Evolutionary conservation across 2,329 filamentous ascomycete species (phyloP).

Genomic region (Botrytis elliptica): DNA sequence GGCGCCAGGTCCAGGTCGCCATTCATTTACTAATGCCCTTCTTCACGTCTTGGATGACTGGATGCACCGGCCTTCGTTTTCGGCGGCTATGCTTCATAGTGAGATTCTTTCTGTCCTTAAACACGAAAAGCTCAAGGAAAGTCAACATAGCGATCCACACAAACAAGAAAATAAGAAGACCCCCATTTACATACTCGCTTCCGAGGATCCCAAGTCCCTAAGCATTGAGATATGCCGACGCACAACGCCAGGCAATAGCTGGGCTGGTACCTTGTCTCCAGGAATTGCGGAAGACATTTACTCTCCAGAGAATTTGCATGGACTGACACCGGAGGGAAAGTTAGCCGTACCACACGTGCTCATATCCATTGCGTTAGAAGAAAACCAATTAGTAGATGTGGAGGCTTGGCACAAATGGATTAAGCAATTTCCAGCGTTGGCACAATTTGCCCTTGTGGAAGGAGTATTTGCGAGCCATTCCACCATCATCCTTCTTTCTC

Average conservation of each 20-base stretch:
- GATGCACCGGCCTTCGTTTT: slow-evolving; percentile 27
- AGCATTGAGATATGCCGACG: slow-evolving; percentile 24
- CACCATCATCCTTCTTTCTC: slow-evolving; percentile 55
- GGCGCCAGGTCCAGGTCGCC: slow-evolving; percentile 23
- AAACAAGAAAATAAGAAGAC: slow-evolving; percentile 20
- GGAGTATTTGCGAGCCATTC: slow-evolving; percentile 62
- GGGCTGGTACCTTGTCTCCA: slow-evolving; percentile 9
- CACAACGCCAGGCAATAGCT: slow-evolving; percentile 18
- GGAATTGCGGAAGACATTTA: slow-evolving; percentile 17
- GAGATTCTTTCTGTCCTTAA: slow-evolving; percentile 27
- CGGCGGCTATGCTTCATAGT: slow-evolving; percentile 31
- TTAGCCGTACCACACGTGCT: slow-evolving; percentile 52
- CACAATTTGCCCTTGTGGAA: slow-evolving; percentile 60
- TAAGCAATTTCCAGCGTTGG: slow-evolving; percentile 53
- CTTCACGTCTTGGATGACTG: slow-evolving; percentile 29
- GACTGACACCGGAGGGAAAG: slow-evolving; percentile 18
- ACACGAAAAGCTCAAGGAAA: neutral
- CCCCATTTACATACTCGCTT: slow-evolving; percentile 24
- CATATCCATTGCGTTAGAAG: slow-evolving; percentile 59
- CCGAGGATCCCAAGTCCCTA: slow-evolving; percentile 20
- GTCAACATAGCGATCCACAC: slow-evolving; percentile 1
- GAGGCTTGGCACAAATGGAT: slow-evolving; percentile 60
- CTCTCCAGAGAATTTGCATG: slow-evolving; percentile 13
- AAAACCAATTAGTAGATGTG: slow-evolving; percentile 56
- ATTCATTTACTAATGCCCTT: slow-evolving; percentile 29